Evolutionary conservation across 2,329 filamentous ascomycete genomes (phyloP).

Genomic region (Podosphaera aphanis): DNA sequence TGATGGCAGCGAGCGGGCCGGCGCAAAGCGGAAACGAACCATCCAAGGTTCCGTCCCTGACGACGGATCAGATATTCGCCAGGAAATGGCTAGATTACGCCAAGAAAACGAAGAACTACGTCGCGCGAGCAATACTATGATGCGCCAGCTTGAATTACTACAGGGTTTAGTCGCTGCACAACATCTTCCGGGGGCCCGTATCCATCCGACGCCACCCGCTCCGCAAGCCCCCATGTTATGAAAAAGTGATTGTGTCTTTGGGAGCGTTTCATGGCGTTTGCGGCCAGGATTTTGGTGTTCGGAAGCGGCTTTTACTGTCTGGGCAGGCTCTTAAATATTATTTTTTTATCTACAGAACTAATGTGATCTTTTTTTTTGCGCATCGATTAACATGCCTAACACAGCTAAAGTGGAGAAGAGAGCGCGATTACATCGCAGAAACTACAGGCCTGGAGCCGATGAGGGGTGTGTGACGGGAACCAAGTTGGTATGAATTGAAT

Average conservation of each 20-base stretch:
- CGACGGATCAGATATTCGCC: constrained; percentile 23
- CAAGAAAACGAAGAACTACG: constrained; percentile 38
- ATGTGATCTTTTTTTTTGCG: too few species aligned
- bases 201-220: constrained; percentile 3
- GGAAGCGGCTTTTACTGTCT: background rate
- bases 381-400: too few species aligned
- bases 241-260: background rate
- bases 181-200: constrained; percentile 2
- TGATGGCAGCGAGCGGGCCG: constrained; percentile 23
- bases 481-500: too few species aligned
- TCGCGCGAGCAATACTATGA: constrained; percentile 20
- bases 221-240: constrained; percentile 6
- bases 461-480: too few species aligned
- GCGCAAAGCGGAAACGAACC: constrained; percentile 20
- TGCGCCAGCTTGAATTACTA: constrained; percentile 8
- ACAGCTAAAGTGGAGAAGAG: too few species aligned
- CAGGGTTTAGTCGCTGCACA: constrained; percentile 7
- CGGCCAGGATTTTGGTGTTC: background rate
- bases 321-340: background rate
- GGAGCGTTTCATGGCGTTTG: background rate
- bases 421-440: too few species aligned
- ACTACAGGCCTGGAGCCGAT: too few species aligned
- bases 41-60: constrained; percentile 19
- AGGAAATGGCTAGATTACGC: constrained; percentile 43
- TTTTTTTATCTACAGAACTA: too few species aligned